Base-by-base conservation (phyloP, 805 yeast species). In the Barnettozyma californica region DNA sequence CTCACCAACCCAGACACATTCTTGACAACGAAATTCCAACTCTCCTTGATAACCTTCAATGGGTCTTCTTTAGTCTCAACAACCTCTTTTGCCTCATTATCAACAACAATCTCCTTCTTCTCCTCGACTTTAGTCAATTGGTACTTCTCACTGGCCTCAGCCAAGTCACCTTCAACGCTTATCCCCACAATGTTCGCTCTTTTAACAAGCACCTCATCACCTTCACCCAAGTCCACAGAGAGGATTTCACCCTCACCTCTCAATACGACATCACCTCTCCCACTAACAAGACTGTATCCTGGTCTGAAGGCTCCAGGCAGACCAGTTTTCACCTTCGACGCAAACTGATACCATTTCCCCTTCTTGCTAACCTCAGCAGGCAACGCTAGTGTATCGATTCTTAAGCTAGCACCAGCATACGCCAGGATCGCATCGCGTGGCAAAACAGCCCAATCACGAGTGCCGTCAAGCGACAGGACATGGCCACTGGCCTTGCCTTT, bases 361-460 rank as follows among this genome's bases (percentile, higher is more conserved):
- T 41, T 41, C 34, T 51, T 45, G 9, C 52, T 60, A 14, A 75
- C 61, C 2, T 51, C 58, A 25, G 56, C 59, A 5, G 85, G 85
- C 10, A 72, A 48, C 16, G 57, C 51, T 26, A 64, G 63, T 43
- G 69, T 65, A 1, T 65, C 62, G 2, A 80, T 60, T 11, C 64
- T 55, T 41, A 82, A 63, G 1, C 82, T 71, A n/a, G 73, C 66
- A 1, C 87, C 88, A 8, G 76, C 61, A 53, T 71, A 80, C 1
- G 73, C 75, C 42, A 79, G 80, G 20, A 83, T 58, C 0, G 81
- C 69, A 14, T 67, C 60, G 1, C 69, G 65, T 39, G 75, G 68
- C 41, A 83, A 67, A 4, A 83, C 48, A 1, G 83, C 84, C 85
- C 86, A 83, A 56, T 83, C 89, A 18, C 62, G 61, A 1, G 77